phyloP scores from a whole-genome alignment of 202 grass and related monocot species.

The Schoenoplectus triqueter region DNA sequence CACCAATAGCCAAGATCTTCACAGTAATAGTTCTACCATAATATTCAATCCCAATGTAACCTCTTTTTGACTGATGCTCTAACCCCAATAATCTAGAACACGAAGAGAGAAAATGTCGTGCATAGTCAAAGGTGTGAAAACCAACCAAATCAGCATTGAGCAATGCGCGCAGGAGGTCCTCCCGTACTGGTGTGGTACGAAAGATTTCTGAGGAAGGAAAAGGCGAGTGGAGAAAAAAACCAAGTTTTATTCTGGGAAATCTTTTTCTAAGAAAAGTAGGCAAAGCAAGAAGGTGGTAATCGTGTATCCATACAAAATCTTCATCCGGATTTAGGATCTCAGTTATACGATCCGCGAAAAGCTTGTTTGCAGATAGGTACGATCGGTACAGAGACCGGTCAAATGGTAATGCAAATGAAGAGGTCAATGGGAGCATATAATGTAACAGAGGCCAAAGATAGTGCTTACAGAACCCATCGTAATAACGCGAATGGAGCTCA shows the following conservation, averaged over 20 bases:
- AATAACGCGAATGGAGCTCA: slow-evolving; percentile 80
- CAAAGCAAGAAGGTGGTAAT: slow-evolving; percentile 90
- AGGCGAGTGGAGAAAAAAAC: slow-evolving; percentile 93
- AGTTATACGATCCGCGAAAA: slow-evolving; percentile 84
- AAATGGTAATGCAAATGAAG: slow-evolving; percentile 73
- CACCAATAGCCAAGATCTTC: slow-evolving; percentile 90
- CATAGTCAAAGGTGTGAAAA: slow-evolving; percentile 99
- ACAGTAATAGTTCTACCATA: slow-evolving; percentile 84
- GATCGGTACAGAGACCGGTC: slow-evolving; percentile 86
- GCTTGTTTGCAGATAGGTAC: slow-evolving; percentile 89
- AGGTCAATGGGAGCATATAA: slow-evolving; percentile 83
- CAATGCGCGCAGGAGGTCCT: slow-evolving; percentile 88
- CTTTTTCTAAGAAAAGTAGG: slow-evolving; percentile 94
- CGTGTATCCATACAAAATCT: slow-evolving; percentile 96
- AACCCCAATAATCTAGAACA: slow-evolving; percentile 82
- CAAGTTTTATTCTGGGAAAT: slow-evolving; percentile 73
- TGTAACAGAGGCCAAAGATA: slow-evolving; percentile 98
- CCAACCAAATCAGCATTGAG: slow-evolving; percentile 94
- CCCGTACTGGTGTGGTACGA: slow-evolving; percentile 80
- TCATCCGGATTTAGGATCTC: slow-evolving; percentile 84
- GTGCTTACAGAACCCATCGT: slow-evolving; percentile 98
- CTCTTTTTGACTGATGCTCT: slow-evolving; percentile 85
- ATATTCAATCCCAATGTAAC: slow-evolving; percentile 92
- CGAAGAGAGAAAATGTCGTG: slow-evolving; percentile 84
- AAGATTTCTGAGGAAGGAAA: slow-evolving; percentile 97